phyloP scores from a whole-genome alignment of 139 green algal species.

The Coelastrella sp. region DNA sequence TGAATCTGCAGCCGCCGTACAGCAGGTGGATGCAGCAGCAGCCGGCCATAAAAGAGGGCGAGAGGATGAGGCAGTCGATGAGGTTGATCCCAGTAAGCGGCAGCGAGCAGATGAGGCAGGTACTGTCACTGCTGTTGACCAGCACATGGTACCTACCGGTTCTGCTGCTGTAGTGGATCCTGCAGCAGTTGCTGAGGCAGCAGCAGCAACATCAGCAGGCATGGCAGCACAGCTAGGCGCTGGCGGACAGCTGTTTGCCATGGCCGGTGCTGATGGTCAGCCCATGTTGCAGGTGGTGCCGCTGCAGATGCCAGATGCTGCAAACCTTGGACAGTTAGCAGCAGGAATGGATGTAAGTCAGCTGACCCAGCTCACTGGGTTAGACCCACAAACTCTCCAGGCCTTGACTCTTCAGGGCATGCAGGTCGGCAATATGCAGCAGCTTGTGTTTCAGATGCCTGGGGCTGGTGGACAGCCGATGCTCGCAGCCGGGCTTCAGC shows the following conservation, averaged over 20 bases:
- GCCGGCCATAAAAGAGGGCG: not conserved
- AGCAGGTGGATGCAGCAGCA: not conserved
- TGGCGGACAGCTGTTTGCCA: slow-evolving; percentile 42
- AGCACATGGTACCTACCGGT: not conserved
- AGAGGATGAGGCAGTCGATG: not conserved
- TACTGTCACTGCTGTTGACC: not conserved
- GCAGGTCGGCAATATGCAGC: slow-evolving; percentile 34
- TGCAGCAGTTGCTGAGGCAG: slow-evolving; percentile 14
- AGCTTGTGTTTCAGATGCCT: slow-evolving; percentile 38
- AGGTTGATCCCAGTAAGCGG: slow-evolving; percentile 21
- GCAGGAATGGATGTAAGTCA: not conserved
- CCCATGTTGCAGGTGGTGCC: slow-evolving; percentile 47
- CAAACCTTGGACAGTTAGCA: not conserved
- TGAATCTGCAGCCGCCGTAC: not conserved
- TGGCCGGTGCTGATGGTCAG: slow-evolving; percentile 1
- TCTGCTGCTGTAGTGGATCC: not conserved
- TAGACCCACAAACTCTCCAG: slow-evolving; percentile 21
- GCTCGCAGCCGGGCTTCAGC: slow-evolving; percentile 18
- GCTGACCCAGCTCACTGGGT: not conserved
- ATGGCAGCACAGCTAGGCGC: slow-evolving; percentile 34
- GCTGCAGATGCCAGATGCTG: slow-evolving; percentile 28
- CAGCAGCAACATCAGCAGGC: not conserved
- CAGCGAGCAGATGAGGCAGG: slow-evolving; percentile 18
- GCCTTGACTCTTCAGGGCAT: slow-evolving; percentile 21
- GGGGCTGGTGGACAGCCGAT: slow-evolving; percentile 25